These are phyloP conservation scores for Puccinia polysora DNA, from an alignment of 1,284 basidiomycete genomes.

Conservation along the genomic window DNA sequence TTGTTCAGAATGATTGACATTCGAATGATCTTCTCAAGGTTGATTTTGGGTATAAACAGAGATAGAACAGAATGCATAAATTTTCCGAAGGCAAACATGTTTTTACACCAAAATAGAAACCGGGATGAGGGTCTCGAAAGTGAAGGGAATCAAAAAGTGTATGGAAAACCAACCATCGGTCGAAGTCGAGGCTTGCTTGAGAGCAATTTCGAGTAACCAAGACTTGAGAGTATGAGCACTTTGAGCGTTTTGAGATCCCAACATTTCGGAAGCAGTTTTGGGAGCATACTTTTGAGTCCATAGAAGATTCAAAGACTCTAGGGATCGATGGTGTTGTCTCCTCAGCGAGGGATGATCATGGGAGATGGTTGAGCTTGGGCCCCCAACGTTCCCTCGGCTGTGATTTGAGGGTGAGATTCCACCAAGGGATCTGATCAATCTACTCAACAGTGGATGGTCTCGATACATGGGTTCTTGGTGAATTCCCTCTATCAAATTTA, in stretches of 20 bases:
- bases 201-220: conserved; percentile 69
- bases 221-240: conserved; percentile 70
- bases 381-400: no score
- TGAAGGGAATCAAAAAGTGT: no score
- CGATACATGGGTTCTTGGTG: background rate
- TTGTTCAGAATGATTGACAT: background rate
- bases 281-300: conserved; percentile 80
- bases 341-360: conserved; percentile 14
- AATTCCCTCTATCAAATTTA: background rate
- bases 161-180: conserved; percentile 45
- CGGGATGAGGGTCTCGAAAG: background rate
- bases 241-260: conserved; percentile 66
- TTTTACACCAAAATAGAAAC: no score
- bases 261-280: conserved; percentile 65
- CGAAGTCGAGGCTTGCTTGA: conserved; percentile 57
- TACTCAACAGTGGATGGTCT: conserved; percentile 5
- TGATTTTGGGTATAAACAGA: background rate
- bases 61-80: no score
- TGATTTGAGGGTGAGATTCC: no score
- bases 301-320: conserved; percentile 51
- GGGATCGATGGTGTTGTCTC: conserved; percentile 14
- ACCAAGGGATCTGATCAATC: background rate
- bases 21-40: conserved; percentile 48
- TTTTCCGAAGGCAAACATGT: no score
- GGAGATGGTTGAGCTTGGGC: background rate